Base-by-base conservation (phyloP, 306 rosid species). In the Cucurbita maxima region DNA sequence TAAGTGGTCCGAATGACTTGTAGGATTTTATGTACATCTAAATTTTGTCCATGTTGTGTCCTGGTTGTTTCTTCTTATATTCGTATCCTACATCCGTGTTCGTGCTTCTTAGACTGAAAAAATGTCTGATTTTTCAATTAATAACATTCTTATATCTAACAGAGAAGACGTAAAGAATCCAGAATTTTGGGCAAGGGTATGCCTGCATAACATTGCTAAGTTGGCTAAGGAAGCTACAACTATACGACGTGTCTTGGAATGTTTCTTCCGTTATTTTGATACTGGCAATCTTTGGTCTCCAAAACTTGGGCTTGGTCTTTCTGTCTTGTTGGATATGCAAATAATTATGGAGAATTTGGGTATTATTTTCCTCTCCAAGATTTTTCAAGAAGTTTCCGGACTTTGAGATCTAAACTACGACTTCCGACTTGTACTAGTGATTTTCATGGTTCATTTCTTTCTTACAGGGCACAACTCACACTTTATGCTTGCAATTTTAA, bases 221-320 rank as follows among this genome's bases (percentile, higher is more conserved):
- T 85, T 91, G 73, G 96, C 97, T 73, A 89, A 83, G 84, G 99
- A 91, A 84, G 96, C 92, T 59, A 81, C 92, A 69, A 91, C 99
- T 48, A 79, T 91, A 50, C 90, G 99, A 14, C 97, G 96, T 80
- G 91, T 94, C 71, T 79, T 91, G 81, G 99, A 94, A 77, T 89
- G 97, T 75, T 37, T 94, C 79, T 91, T 94, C 81, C 89, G 95
- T 38, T 88, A 86, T 81, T 94, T 88, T 50, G 97, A 94, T 75
- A 80, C 62, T 67, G 89, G 84, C 73, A 91, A 84, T 76, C 81
- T 77, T 66, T 94, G 99, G 99, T 85, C 99, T 76, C 81, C 82
- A 37, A 43, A 84, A 37, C 72, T 83, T 76, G 96, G 99, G 34
- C 89, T 88, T 68, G 99, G 96, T 59, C 76, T 82, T 48, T 74